phyloP scores from a whole-genome alignment of 2,329 filamentous ascomycete genomes.

The Dothideomycetes sp. region DNA sequence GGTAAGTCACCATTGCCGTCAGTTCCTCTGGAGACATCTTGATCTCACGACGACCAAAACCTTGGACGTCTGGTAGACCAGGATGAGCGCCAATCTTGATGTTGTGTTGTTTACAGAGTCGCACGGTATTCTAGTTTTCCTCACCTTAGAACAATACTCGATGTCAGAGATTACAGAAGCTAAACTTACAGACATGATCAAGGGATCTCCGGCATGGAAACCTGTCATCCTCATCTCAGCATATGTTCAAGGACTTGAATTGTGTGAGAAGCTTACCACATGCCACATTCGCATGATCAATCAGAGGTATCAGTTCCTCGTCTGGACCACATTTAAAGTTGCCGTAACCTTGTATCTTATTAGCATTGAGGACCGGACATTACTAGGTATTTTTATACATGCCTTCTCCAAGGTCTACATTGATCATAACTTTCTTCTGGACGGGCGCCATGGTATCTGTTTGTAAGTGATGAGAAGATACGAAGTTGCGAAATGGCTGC shows the following conservation, averaged over 20 bases:
- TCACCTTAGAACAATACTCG: background rate
- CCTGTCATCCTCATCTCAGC: no score
- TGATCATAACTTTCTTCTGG: slow-evolving; percentile 45
- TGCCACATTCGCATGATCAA: slow-evolving; percentile 55
- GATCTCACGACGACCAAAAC: slow-evolving; percentile 56
- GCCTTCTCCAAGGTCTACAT: slow-evolving; percentile 46
- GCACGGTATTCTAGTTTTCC: background rate
- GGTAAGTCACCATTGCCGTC: slow-evolving; percentile 51
- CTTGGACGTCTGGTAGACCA: slow-evolving; percentile 55
- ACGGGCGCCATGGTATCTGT: slow-evolving; percentile 38
- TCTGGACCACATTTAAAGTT: slow-evolving; percentile 47
- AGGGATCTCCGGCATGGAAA: slow-evolving; percentile 43
- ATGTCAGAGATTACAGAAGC: background rate
- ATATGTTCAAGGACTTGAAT: no score
- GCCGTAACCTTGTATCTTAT: slow-evolving; percentile 32
- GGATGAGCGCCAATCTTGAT: slow-evolving; percentile 55
- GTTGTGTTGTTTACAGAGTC: slow-evolving; percentile 42
- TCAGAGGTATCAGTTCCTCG: slow-evolving; percentile 50
- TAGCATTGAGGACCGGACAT: background rate
- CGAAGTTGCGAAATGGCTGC: no score
- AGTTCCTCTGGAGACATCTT: slow-evolving; percentile 49
- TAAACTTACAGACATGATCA: slow-evolving; percentile 46
- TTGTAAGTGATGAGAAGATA: background rate
- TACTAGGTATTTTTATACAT: no score
- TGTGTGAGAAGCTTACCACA: no score